Evolutionary conservation across 2,329 filamentous ascomycete genomes (phyloP), one percentile per base, ranked within the genome.

Genomic region (Balansia obtecta): DNA sequence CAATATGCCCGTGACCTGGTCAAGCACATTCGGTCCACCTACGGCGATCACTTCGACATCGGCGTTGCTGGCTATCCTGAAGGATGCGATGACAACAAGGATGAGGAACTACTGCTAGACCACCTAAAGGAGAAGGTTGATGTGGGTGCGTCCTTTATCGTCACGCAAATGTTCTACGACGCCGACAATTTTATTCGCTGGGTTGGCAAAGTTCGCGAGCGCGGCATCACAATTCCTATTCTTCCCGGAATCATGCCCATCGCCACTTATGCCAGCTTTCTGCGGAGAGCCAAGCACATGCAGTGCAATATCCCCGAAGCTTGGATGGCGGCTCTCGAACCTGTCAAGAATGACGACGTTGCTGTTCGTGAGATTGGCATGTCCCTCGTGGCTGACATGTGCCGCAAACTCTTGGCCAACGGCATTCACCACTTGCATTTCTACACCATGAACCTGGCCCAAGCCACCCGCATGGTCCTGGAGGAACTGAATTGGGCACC

Each of bases 151-250:
- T 85, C 86, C 7, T 98, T 97, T 65, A 86, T 98, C 56, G 87
- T 98, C 49, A 97, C 93, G 0, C 93, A 98, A 71, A 98, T 98
- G 93, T 97, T 97, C 71, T 98, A 98, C 73, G 91, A 98, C 62
- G 90, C 82, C 46, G 91, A 98, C 62, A 91, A 93, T 64, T 98
- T 98, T 69, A 70, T 97, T 49, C 79, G 83, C 49, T 98, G 93
- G 93, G 86, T 94, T 38, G 74, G 79, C 58, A 93, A 87, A 65
- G 89, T 91, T 52, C 85, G 90, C 46, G 88, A 83, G 48, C 83
- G 81, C 61, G 93, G 93, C 45, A 91, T 98, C 62, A 83, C 72
- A 27, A 74, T 93, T 33, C 87, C 87, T 15, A 93, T 95, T 57
- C 79, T 94, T 46, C 86, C 86, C 2, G 89, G 88, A 22, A 91